Base-by-base conservation (phyloP, 768 basidiomycete species). In the Lepiota venenata region DNA sequence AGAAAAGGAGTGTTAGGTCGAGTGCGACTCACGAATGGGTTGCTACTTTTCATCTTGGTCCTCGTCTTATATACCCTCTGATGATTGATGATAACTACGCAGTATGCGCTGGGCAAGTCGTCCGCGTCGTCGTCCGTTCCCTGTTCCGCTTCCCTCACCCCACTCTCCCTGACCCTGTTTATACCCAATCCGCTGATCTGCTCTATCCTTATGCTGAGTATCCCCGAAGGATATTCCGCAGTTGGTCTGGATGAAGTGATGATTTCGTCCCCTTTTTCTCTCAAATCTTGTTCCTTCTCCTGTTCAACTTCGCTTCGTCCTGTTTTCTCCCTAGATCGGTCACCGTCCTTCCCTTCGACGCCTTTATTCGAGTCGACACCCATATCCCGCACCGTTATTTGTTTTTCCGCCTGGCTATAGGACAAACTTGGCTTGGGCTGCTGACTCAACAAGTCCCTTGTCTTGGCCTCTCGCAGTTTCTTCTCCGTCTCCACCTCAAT, bases 61-160 rank as follows among this genome's bases (percentile, higher is more conserved):
- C 76, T 66, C 1, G 76, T 77, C 58, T 71, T 75, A 57, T 75
- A 79, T 11, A 76, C 73, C 51, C 63, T 63, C 47, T 73, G 64
- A 48, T 79, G 71, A 55, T 79, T 77, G 50, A 79, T 61, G 40
- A 77, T 68, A 18, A 75, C 58, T 1, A 67, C 69, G 65, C 86
- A 87, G 63, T 87, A 88, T 1, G 81, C 71, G 52, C 80, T 83
- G 1, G 88, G 88, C 20, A 90, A 67, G 60, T 87, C 84, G 43
- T 74, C 76, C 32, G 75, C 72, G 43, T 80, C 81, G 15, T 78
- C 78, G 59, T 85, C 83, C 18, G 79, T 80, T 57, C 86, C 82
- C 21, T 74, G 71, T 0, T 72, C 69, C 27, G 77, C 77, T 35
- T 80, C 81, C 54, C 71, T 69, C 2, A 82, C 82, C 51, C 81